Evolutionary conservation across 257 asterid species (phyloP), one percentile per base, ranked within the genome.

Genomic region (Nicotiana tomentosiformis): DNA sequence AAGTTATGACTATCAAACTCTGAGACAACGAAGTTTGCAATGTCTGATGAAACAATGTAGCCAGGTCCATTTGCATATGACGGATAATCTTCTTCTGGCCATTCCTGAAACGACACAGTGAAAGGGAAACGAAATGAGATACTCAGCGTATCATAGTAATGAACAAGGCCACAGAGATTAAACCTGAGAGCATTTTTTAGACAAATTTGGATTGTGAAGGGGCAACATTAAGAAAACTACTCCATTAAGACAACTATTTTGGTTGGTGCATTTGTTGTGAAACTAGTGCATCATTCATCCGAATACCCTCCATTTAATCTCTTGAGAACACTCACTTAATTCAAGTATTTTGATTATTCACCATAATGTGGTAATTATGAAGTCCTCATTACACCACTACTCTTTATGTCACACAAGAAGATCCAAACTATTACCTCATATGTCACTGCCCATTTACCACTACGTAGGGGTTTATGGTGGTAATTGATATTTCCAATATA

Each of bases 61-160:
- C 98, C 98, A 9, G 99, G 99, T 72, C 99, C 99, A 82, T 96
- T 96, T 77, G 99, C 98, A 66, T 96, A 96, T 32, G 98, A 93
- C 37, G 98, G 99, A 82, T 96, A 96, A 70, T 87, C 91, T 89
- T 91, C 97, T 95, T 92, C 98, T 5, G 98, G 99, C 99, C 99
- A 96, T 87, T 96, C 98, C 99, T 94, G 90, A 81, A 82, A 56
- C 58, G 62, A 69, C 66, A 23, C 33, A 84, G 26, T 16, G 69
- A 8, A 23, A 5, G 62, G 62, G 79, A 6, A 60, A 14, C 23
- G 1, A 12, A 74, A 26, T 49, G 5, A 74, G 80, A 74, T 74
- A 7, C 80, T 26, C 39, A 49, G 43, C 39, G 26, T 26, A 3
- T 49, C 26, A 4, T 15, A 14, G 39, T n/a, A 46, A 7, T 23